Evolutionary conservation across 2,329 filamentous ascomycete genomes (phyloP), one percentile per base, ranked within the genome.

Genomic region (Alternaria sp.): DNA sequence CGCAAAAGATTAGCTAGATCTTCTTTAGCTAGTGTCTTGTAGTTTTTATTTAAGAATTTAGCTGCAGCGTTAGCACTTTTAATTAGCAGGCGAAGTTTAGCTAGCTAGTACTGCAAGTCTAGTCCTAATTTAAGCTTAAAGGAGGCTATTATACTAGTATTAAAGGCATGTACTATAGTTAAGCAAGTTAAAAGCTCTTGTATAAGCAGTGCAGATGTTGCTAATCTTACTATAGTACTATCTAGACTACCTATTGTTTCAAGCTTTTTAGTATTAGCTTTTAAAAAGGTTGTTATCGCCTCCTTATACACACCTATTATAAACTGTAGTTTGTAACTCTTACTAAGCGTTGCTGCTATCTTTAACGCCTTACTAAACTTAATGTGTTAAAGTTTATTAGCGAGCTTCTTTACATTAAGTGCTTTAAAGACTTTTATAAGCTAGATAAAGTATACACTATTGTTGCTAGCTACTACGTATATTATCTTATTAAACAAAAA

Each of bases 351-450:
- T 5, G 66, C 54, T 3, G 59, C 58, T 68, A 76, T 72, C 26
- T 68, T 70, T 2, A 88, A 81, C 0, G 90, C 88, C 69, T 91
- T 81, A 40, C 88, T 90, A 71, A 93, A 93, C 78, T 90, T 91
- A 77, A 93, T 84, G 72, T 93, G 90, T 72, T 90, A 85, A 67
- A 88, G 86, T 75, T 88, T 90, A 61, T 82, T 81, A 5, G 87
- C 85, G 55, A 92, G 84, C 3, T 92, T 88, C 58, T 85, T 82
- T 72, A 89, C 81, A 34, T 87, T 89, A 78, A 92, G 85, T 26
- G 92, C 82, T 72, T 91, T 86, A 58, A 92, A 81, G 34, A 92
- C 90, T 80, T 91, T 91, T 82, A 91, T 90, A 14, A 93, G 81
- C 73, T 92, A 89, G 69, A 86, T 86, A 54, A 92, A 82, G 72